phyloP scores from a whole-genome alignment of 306 rosid species.

The Pterocarpus macrocarpus region DNA sequence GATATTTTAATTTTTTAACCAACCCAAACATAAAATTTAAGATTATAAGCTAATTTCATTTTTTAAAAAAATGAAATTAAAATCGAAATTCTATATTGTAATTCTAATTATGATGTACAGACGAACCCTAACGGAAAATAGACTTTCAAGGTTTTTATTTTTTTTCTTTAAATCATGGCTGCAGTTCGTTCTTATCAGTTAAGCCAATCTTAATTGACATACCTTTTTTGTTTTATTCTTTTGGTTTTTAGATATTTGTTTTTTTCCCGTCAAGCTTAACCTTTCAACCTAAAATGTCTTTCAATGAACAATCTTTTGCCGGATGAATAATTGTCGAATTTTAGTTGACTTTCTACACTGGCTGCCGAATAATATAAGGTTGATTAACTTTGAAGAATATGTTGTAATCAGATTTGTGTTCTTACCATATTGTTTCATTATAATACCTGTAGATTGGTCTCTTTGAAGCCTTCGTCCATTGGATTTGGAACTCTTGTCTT shows the following conservation, averaged over 20 bases:
- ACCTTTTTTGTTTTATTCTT: background rate
- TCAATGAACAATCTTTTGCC: background rate
- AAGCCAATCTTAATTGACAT: background rate
- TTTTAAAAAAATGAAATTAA: too few relatives aligned
- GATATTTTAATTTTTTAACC: too few relatives aligned
- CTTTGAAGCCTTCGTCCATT: slow-evolving; percentile 23
- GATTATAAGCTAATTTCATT: too few relatives aligned
- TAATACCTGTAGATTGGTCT: background rate
- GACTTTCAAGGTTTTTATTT: background rate
- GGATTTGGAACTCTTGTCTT: slow-evolving; percentile 20
- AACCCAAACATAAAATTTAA: too few relatives aligned
- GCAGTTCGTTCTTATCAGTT: background rate
- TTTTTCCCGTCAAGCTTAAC: background rate
- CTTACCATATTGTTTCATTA: slow-evolving; percentile 28
- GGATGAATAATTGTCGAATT: slow-evolving; percentile 4
- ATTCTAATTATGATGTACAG: too few relatives aligned
- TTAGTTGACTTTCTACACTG: slow-evolving; percentile 22
- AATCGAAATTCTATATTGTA: too few relatives aligned
- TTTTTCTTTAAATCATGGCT: background rate
- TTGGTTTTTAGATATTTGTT: background rate
- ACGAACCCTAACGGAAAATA: background rate
- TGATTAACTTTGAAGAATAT: slow-evolving; percentile 40
- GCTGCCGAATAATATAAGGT: slow-evolving; percentile 39
- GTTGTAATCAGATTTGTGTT: slow-evolving; percentile 17
- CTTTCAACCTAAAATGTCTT: slow-evolving; percentile 2